Percentiles rank a stretch among this genome's conserved stretches.
phyloP scores from a whole-genome alignment of 306 rosid species.

The Alnus glutinosa region DNA sequence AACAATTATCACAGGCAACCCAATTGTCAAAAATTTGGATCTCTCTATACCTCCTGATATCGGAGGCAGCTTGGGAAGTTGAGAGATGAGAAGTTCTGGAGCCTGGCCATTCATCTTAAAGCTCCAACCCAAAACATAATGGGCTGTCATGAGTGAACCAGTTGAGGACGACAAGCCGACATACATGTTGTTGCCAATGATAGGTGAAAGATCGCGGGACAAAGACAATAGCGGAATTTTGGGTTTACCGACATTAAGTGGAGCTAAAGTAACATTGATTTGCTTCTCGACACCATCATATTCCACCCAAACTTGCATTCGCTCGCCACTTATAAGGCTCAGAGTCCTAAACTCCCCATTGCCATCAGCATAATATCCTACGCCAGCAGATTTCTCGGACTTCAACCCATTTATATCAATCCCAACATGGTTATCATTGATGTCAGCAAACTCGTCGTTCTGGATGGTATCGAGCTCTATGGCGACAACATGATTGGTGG shows the following conservation, averaged over 20 bases:
- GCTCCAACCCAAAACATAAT: constrained; percentile 72
- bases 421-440: constrained; percentile 69
- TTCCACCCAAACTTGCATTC: constrained; percentile 67
- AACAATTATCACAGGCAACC: constrained; percentile 20
- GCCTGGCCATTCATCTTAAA: constrained; percentile 52
- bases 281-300: constrained; percentile 46
- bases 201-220: constrained; percentile 46
- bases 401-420: constrained; percentile 54
- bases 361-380: constrained; percentile 29
- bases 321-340: constrained; percentile 48
- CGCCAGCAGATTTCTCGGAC: constrained; percentile 34
- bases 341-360: constrained; percentile 26
- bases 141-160: constrained; percentile 43
- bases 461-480: constrained; percentile 66
- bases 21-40: constrained; percentile 22
- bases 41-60: constrained; percentile 1
- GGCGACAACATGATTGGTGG: constrained; percentile 42
- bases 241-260: constrained; percentile 41
- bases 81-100: constrained; percentile 35
- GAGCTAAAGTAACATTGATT: constrained; percentile 56
- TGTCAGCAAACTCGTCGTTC: constrained; percentile 48
- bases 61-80: constrained; percentile 50
- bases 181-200: constrained; percentile 39
- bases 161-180: constrained; percentile 72
- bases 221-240: constrained; percentile 44